A percentile compares a stretch with the other conserved stretches of the same genome.
phyloP scores from a whole-genome alignment of 1,139 yeast genomes.

The Scheffersomyces lignicola region DNA sequence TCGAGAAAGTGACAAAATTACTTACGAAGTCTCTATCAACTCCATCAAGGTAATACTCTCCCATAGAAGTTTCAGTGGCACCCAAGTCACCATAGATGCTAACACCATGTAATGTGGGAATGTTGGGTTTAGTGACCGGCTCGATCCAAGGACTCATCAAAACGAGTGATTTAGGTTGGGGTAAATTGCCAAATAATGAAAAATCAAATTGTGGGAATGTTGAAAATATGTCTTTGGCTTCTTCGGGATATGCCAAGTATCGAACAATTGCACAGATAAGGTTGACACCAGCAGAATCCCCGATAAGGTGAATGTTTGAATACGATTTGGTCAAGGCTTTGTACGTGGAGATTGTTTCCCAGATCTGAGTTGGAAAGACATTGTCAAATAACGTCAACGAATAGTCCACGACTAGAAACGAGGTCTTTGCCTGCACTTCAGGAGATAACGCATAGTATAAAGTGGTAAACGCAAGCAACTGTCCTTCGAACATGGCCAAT shows the following conservation, averaged over 20 bases:
- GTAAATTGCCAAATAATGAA: conserved; percentile 11
- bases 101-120: conserved; percentile 22
- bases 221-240: conserved; percentile 21
- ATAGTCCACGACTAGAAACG: conserved; percentile 40
- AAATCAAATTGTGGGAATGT: conserved; percentile 21
- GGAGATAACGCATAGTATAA: conserved; percentile 23
- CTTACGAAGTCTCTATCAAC: conserved; percentile 14
- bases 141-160: conserved; percentile 47
- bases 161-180: conserved; percentile 32
- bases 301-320: conserved; percentile 34
- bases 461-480: conserved; percentile 23
- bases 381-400: conserved; percentile 25
- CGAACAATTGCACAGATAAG: conserved; percentile 34
- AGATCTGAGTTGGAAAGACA: conserved; percentile 41
- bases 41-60: conserved; percentile 30
- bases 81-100: conserved; percentile 35
- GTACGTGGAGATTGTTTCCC: conserved; percentile 32
- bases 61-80: conserved; percentile 25
- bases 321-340: conserved; percentile 28
- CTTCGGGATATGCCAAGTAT: conserved; percentile 33
- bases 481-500: conserved; percentile 29
- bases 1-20: conserved; percentile 20
- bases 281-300: conserved; percentile 53
- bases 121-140: conserved; percentile 15
- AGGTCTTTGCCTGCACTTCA: conserved; percentile 18